Conservation (phyloP, 2,329 filamentous ascomycete genomes). For the Tolypocladium cylindrosporum region DNA sequence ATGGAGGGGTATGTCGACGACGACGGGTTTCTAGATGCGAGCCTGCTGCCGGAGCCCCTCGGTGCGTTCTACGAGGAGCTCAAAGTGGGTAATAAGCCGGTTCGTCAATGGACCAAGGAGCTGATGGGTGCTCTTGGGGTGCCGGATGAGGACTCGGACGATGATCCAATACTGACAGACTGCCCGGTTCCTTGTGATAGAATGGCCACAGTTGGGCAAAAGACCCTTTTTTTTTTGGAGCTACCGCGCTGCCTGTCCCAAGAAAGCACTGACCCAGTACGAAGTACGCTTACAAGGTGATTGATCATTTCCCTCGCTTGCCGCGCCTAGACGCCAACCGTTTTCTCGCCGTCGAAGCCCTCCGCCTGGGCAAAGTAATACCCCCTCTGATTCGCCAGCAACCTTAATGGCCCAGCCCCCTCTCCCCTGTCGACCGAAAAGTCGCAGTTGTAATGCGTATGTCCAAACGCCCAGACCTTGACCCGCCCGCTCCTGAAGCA, state of each 20-base stretch:
- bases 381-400: slow-evolving; percentile 29
- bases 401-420: slow-evolving; percentile 14
- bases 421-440: slow-evolving; percentile 16
- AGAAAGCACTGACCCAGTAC: background rate
- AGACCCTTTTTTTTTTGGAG: too few relatives aligned
- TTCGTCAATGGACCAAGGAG: background rate
- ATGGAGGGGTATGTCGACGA: background rate
- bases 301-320: background rate
- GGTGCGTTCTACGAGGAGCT: background rate
- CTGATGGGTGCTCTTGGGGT: background rate
- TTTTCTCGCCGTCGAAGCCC: slow-evolving; percentile 22
- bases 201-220: background rate
- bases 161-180: background rate
- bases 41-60: background rate
- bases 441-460: slow-evolving; percentile 37
- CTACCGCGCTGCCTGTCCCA: background rate
- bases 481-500: slow-evolving; percentile 26
- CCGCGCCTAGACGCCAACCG: background rate
- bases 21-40: background rate
- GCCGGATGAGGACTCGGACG: background rate
- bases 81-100: background rate
- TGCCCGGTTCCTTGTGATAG: background rate
- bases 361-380: slow-evolving; percentile 27
- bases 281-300: background rate
- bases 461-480: slow-evolving; percentile 36